Conservation (phyloP, 2,329 filamentous ascomycete species). For the Lasiodiplodia gonubiensis region DNA sequence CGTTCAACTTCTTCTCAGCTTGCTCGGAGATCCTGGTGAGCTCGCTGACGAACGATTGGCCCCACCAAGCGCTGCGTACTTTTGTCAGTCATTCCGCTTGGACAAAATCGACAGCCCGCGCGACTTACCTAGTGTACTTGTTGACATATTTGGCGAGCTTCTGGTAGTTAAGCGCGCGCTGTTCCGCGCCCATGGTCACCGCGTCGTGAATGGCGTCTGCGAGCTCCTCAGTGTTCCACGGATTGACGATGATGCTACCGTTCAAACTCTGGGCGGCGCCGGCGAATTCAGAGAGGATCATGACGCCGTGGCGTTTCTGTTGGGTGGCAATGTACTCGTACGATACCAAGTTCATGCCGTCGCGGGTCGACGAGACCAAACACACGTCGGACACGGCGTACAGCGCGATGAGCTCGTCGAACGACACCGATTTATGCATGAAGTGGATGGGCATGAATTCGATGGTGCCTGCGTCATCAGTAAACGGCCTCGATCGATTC, state of each 20-base stretch:
- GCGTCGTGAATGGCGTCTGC: conserved; percentile 92
- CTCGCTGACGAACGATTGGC: conserved; percentile 87
- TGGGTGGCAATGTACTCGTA: conserved; percentile 98
- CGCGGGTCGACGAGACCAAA: conserved; percentile 91
- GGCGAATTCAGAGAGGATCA: conserved; percentile 96
- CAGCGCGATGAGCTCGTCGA: conserved; percentile 91
- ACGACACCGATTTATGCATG: conserved; percentile 92
- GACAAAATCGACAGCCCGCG: not conserved
- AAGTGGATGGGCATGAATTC: conserved; percentile 99
- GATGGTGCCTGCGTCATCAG: conserved; percentile 68
- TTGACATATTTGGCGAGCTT: conserved; percentile 95
- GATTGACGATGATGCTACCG: conserved; percentile 92
- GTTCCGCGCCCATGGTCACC: conserved; percentile 93
- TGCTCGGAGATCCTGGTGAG: conserved; percentile 66
- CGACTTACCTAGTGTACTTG: conserved; percentile 81
- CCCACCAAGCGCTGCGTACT: conserved; percentile 80
- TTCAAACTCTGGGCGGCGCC: conserved; percentile 94
- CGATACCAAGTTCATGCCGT: conserved; percentile 98
- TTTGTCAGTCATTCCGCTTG: conserved; percentile 33
- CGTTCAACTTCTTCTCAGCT: conserved; percentile 56
- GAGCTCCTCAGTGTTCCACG: conserved; percentile 97
- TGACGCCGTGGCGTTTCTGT: conserved; percentile 84
- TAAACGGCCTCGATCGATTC: not conserved
- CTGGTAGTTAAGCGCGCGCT: conserved; percentile 83
- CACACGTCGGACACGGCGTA: conserved; percentile 93